phyloP scores from a whole-genome alignment of 202 grass and related monocot genomes.

The Zizania palustris region DNA sequence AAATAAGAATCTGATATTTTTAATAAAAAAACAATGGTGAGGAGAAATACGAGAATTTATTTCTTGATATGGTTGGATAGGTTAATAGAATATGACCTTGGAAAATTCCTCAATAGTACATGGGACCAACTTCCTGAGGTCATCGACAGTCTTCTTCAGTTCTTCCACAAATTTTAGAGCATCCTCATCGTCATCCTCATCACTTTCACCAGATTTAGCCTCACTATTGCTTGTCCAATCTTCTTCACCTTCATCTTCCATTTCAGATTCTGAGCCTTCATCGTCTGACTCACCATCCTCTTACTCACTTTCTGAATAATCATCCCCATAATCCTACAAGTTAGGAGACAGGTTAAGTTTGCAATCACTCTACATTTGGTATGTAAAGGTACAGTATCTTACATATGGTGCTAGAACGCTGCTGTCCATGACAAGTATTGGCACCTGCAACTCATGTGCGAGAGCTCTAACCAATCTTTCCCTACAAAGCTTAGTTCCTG shows the following conservation, averaged over 20 bases:
- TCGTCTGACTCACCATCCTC: conserved; percentile 74
- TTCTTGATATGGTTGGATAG: neutral
- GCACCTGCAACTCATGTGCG: conserved; percentile 81
- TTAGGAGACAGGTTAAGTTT: conserved; percentile 43
- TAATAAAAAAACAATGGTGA: neutral
- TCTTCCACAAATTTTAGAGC: conserved; percentile 69
- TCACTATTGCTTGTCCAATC: conserved; percentile 80
- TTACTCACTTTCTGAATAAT: conserved; percentile 66
- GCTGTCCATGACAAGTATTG: conserved; percentile 86
- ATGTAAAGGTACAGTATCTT: conserved; percentile 41
- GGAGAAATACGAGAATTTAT: conserved; percentile 6
- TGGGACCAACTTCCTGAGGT: conserved; percentile 60
- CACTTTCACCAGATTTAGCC: conserved; percentile 69
- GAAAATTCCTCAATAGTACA: conserved; percentile 72
- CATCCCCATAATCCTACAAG: conserved; percentile 70
- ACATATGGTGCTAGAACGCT: conserved; percentile 86
- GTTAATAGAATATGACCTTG: conserved; percentile 52
- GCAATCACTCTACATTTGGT: conserved; percentile 22
- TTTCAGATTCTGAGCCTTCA: conserved; percentile 65
- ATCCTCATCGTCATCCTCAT: conserved; percentile 50
- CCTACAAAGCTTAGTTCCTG: conserved; percentile 95
- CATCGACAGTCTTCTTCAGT: conserved; percentile 69
- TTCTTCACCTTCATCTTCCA: conserved; percentile 69
- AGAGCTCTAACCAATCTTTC: conserved; percentile 92
- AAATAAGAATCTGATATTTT: no score